Base-by-base conservation (phyloP, 139 green algal genomes). In the Coelastrella sp. region DNA sequence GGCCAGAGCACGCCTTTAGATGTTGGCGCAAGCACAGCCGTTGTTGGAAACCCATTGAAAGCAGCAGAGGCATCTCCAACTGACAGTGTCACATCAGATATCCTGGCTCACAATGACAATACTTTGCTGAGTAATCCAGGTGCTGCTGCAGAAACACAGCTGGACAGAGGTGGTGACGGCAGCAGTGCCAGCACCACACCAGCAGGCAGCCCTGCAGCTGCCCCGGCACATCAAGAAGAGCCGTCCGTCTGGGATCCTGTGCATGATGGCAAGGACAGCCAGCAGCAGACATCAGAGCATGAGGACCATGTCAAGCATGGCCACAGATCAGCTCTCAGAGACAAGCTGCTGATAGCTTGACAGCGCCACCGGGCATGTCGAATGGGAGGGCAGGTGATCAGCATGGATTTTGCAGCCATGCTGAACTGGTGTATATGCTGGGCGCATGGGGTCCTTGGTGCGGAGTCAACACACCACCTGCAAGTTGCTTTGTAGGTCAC, bases 71-170 rank as follows among this genome's bases (percentile, higher is more conserved):
- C 35, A 49, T 49, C 35, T 49, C 35, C 35, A 49, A 1, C 63
- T 70, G 63, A 14, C 63, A 70, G 63, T 70, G 68, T 25, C 49
- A 63, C 79, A 72, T 19, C 79, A 12, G 79, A 85, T 10, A 63
- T 85, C 19, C 57, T 72, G 35, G 57, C 61, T 24, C 79, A 85
- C 79, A 85, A 85, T 72, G 79, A 85, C 58, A 63, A 85, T 72
- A 57, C 6, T 19, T n/a, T 63, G 17, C 57, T 85, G 7, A 76
- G 68, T 8, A 76, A 8, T 70, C 68, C 68, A 49, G 35, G 35
- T 49, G 35, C 3, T 49, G 35, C 35, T 49, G 35, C 35, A 49
- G 35, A 49, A 49, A 49, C 35, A 49, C 74, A 80, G 74, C 76
- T 24, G 9, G 49, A 60, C 24, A 3, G 35, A 49, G 35, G 35